Conservation (phyloP, 2,329 filamentous ascomycete genomes). For the Kalaharituber pfeilii region DNA sequence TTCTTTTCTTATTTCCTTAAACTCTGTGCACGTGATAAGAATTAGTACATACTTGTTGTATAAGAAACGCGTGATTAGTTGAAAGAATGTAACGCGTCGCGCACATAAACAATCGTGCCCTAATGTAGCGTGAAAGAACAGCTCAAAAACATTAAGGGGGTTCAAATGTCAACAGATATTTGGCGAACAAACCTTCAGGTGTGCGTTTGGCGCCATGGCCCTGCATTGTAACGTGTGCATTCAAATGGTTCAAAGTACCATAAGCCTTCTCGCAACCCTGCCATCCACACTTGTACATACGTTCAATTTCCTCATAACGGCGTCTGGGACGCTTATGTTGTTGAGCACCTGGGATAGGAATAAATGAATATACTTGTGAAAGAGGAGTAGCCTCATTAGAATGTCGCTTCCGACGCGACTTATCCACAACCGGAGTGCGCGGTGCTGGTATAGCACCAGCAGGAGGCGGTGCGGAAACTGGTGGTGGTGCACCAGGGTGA, state of each 20-base stretch:
- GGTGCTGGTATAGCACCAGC: slow-evolving; percentile 36
- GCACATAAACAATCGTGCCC: not conserved
- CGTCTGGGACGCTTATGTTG: slow-evolving; percentile 90
- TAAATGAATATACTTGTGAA: slow-evolving; percentile 81
- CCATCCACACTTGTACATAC: slow-evolving; percentile 99
- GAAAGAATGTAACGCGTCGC: not conserved
- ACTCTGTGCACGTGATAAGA: slow-evolving; percentile 44
- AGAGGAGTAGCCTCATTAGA: slow-evolving; percentile 28
- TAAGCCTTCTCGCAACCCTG: slow-evolving; percentile 98
- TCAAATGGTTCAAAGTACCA: slow-evolving; percentile 89
- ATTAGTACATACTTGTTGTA: slow-evolving; percentile 21
- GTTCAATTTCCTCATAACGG: slow-evolving; percentile 94
- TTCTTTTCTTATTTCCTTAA: slow-evolving; percentile 97
- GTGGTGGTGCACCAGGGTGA: slow-evolving; percentile 21
- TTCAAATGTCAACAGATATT: slow-evolving; percentile 16
- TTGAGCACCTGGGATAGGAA: slow-evolving; percentile 88
- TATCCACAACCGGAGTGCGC: slow-evolving; percentile 13
- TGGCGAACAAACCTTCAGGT: slow-evolving; percentile 66
- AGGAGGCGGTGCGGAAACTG: slow-evolving; percentile 26
- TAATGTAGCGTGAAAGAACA: slow-evolving; percentile 3
- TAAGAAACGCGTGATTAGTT: slow-evolving; percentile 15
- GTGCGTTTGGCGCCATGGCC: slow-evolving; percentile 87
- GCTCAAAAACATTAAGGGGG: slow-evolving; percentile 8
- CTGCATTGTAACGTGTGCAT: slow-evolving; percentile 98
- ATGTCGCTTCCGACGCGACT: slow-evolving; percentile 17